phyloP scores from a whole-genome alignment of 768 basidiomycete species.

The Tephrocybe sp. region DNA sequence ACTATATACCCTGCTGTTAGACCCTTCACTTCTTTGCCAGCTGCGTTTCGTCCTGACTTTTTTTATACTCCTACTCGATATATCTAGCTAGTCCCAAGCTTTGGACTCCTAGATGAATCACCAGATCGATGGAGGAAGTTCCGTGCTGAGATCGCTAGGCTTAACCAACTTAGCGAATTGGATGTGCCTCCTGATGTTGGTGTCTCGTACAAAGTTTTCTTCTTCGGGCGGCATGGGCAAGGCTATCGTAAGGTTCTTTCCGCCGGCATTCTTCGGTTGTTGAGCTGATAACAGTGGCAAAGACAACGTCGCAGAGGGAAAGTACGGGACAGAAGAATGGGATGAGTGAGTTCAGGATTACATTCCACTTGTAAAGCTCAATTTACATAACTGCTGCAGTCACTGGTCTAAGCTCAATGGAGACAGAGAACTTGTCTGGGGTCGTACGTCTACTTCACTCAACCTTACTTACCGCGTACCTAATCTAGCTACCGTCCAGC shows the following conservation, averaged over 20 bases:
- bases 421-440: conserved; percentile 70
- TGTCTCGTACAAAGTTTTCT: conserved; percentile 58
- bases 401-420: conserved; percentile 63
- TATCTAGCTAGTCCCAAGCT: conserved; percentile 49
- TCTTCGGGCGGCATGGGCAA: conserved; percentile 69
- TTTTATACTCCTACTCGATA: too few relatives aligned
- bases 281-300: not conserved
- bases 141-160: conserved; percentile 29
- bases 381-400: conserved; percentile 25
- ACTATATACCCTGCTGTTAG: too few relatives aligned
- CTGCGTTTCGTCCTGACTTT: too few relatives aligned
- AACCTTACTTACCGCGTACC: not conserved
- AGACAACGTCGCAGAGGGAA: conserved; percentile 68
- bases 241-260: conserved; percentile 57
- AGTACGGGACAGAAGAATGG: conserved; percentile 63
- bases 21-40: too few relatives aligned
- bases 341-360: conserved; percentile 40
- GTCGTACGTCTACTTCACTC: conserved; percentile 47
- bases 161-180: conserved; percentile 39
- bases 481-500: conserved; percentile 34
- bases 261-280: not conserved
- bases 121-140: conserved; percentile 50
- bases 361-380: too few relatives aligned
- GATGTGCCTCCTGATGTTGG: conserved; percentile 24
- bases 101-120: conserved; percentile 58